Evolutionary conservation across 2,329 filamentous ascomycete genomes (phyloP), one percentile per base, ranked within the genome.

Genomic region (Aspergillus fijiensis): DNA sequence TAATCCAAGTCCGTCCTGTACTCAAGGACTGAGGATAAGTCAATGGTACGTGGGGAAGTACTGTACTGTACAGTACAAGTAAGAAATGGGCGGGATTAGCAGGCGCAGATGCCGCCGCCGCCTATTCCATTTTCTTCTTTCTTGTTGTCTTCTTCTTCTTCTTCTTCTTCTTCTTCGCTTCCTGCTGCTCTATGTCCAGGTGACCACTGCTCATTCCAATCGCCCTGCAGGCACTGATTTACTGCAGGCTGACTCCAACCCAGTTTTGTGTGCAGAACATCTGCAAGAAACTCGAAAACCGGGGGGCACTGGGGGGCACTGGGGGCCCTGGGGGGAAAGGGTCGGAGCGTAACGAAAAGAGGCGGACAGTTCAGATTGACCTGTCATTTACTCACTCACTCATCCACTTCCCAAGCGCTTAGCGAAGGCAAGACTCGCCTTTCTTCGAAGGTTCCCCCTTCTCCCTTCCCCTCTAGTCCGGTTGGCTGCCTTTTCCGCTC

Each of bases 241-340:
- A n/a, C 51, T 39, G 31, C 51, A 42, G 27, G 51, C 51, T 53
- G 51, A 53, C 35, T 53, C 33, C 51, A 47, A 42, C 51, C 51
- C 51, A 45, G 31, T n/a, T 45, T 27, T 45, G 51, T 3, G 39
- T 45, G 39, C 39, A 45, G 39, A 45, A 45, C 6, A 35, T 45
- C 39, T 45, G 39, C 39, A 45, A 16, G 16, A 45, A 45, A 16
- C 11, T 35, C 14, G 33, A 35, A 16, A 35, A 2, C 11, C 33
- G 14, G 33, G 12, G 33, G 27, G 7, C 6, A 27, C 23, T 23
- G 23, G 23, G 23, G 3, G 23, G 21, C 21, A 2, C 21, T 23
- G 21, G 21, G 21, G 21, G 21, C 23, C 7, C 27, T 9, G 27
- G 27, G 27, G 27, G 27, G 27, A 29, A 29, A 29, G 7, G 27